Evolutionary conservation across 192 early-diverging fungal species (phyloP).

Genomic region (Umbelopsis isabellina): DNA sequence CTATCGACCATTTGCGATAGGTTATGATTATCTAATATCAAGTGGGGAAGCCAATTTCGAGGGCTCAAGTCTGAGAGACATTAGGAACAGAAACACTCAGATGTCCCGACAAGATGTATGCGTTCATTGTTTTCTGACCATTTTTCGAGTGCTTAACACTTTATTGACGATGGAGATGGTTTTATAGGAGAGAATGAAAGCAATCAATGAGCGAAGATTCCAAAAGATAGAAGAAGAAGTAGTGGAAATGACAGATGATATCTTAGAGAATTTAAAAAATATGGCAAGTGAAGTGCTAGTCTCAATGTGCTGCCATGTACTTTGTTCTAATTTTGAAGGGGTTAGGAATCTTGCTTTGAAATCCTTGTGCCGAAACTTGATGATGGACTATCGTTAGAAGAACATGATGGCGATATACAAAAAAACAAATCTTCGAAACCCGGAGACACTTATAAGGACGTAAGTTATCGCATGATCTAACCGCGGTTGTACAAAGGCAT

Average conservation of each 20-base stretch:
- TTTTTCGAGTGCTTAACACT: neutral
- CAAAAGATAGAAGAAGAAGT: constrained; percentile 45
- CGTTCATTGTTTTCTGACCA: neutral
- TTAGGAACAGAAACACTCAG: constrained; percentile 5
- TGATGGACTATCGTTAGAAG: constrained; percentile 4
- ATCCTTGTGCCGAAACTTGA: constrained; percentile 53
- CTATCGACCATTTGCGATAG: constrained; percentile 59
- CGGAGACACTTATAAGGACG: constrained; percentile 4
- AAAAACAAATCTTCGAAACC: neutral
- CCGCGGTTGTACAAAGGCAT: neutral
- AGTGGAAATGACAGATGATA: constrained; percentile 39
- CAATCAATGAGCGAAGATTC: constrained; percentile 39
- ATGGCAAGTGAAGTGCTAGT: constrained; percentile 33
- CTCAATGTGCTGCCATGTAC: neutral
- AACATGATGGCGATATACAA: neutral
- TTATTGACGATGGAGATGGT: neutral
- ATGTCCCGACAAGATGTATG: constrained; percentile 33
- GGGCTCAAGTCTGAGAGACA: constrained; percentile 7
- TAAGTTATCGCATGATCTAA: neutral
- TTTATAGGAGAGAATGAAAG: constrained; percentile 30
- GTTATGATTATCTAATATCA: constrained; percentile 55
- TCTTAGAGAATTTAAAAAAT: constrained; percentile 45
- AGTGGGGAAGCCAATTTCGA: constrained; percentile 17
- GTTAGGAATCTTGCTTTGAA: constrained; percentile 49
- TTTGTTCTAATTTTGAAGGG: neutral